phyloP scores from a whole-genome alignment of 345 rosid genomes.

The Nasturtium officinale region DNA sequence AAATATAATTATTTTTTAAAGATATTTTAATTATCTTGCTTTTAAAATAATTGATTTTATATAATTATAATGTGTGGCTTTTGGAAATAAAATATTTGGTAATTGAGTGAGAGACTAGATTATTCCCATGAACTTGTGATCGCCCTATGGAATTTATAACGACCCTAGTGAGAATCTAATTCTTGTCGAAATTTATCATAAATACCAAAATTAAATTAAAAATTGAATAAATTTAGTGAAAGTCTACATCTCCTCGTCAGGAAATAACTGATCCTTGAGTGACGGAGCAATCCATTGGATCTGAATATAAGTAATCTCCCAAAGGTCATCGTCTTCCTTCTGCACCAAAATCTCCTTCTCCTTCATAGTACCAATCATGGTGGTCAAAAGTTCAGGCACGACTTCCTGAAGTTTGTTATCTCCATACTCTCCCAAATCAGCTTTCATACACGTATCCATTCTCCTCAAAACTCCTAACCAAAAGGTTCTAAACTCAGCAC shows the following conservation, averaged over 20 bases:
- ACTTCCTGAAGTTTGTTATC: slow-evolving; percentile 57
- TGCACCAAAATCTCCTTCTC: slow-evolving; percentile 63
- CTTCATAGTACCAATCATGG: slow-evolving; percentile 70
- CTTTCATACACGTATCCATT: slow-evolving; percentile 96
- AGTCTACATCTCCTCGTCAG: slow-evolving; percentile 54
- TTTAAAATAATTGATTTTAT: too few relatives aligned
- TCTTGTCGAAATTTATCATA: neutral
- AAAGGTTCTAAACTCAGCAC: slow-evolving; percentile 71
- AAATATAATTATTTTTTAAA: too few relatives aligned
- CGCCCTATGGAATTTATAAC: too few relatives aligned
- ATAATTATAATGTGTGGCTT: too few relatives aligned
- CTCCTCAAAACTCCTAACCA: slow-evolving; percentile 91
- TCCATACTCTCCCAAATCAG: slow-evolving; percentile 71
- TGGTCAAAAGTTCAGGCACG: slow-evolving; percentile 65
- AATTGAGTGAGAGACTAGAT: neutral
- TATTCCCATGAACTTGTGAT: neutral
- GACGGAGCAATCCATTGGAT: slow-evolving; percentile 96
- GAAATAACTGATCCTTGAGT: slow-evolving; percentile 80
- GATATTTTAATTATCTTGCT: too few relatives aligned
- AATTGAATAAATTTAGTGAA: neutral
- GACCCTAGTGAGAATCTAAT: neutral
- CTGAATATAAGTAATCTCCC: slow-evolving; percentile 86
- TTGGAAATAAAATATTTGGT: too few relatives aligned
- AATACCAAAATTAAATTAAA: neutral
- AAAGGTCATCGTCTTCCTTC: slow-evolving; percentile 71